A percentile compares a stretch with the other conserved stretches of the same genome.
phyloP scores from a whole-genome alignment of 169 alveolate species.

The Plasmodium gaboni region DNA sequence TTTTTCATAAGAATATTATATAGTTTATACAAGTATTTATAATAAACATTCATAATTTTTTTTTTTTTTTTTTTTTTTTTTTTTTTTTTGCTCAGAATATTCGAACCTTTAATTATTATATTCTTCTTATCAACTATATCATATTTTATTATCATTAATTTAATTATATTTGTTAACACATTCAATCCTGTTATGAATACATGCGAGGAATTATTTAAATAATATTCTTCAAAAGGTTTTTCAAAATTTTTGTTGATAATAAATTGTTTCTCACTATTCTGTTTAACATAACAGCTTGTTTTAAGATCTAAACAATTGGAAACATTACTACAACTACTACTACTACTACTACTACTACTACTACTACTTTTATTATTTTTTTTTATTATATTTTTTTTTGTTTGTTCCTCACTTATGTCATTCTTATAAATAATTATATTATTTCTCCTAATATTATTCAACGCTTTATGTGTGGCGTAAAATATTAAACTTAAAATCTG shows the following conservation, averaged over 20 bases:
- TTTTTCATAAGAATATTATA: slow-evolving; percentile 32
- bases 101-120: slow-evolving; percentile 23
- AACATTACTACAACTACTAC: neutral
- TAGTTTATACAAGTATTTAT: slow-evolving; percentile 30
- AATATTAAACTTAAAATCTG: slow-evolving; percentile 18
- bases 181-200: slow-evolving; percentile 32
- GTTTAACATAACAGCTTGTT: neutral
- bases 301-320: neutral
- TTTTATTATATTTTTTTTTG: neutral
- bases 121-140: neutral
- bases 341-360: neutral
- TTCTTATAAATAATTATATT: slow-evolving; percentile 28
- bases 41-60: slow-evolving; percentile 6
- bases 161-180: slow-evolving; percentile 32
- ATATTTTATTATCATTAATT: slow-evolving; percentile 19
- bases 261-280: neutral
- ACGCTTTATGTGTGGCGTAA: slow-evolving; percentile 25
- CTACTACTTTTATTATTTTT: neutral
- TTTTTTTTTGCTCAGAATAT: slow-evolving; percentile 26
- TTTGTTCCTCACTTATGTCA: neutral
- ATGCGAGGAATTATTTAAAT: slow-evolving; percentile 44
- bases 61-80: slow-evolving; percentile 15
- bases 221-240: slow-evolving; percentile 52
- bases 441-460: slow-evolving; percentile 8
- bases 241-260: slow-evolving; percentile 24